Base-by-base conservation (phyloP, 2,329 filamentous ascomycete genomes). In the Fusarium subglutinans region DNA sequence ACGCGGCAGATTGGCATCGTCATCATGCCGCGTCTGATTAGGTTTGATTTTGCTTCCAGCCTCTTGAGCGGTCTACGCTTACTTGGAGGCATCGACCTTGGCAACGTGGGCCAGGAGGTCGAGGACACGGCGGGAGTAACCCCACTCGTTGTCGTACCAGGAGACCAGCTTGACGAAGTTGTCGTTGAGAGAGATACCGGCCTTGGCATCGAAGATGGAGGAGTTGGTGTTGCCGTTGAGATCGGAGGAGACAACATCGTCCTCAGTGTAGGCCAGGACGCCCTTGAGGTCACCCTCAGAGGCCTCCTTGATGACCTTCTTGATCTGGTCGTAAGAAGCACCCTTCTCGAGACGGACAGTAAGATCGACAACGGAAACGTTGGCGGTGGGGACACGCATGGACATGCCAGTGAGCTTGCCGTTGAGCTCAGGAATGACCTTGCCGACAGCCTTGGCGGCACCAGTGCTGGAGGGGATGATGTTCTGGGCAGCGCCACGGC, bases 121-220 rank as follows among this genome's bases (percentile, higher is more conserved):
- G 79, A 95, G 88, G 81, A 95, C 93, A 91, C 93, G 96, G 89
- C 95, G 95, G 86, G 94, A 97, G 93, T 99, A 98, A 83, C 95
- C 96, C 95, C 95, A 98, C 91, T 98, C 96, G 90, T 98, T 98
- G 90, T 98, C 95, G 88, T 98, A 98, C 96, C 96, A 98, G 81
- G 92, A 92, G 84, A 98, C 93, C 74, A 99, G 91, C 93, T 99
- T 99, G 90, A 98, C 92, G 86, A 98, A 98, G 92, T 98, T 95
- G 82, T 95, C 87, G 92, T 98, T 99, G 81, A 99, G 93, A 78
- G 95, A 93, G 87, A 99, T 98, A 90, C 96, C 96, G 72, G 96
- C 96, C 93, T 98, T 97, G 86, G 95, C 95, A 85, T 99, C 96
- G 87, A 99, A 98, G 91, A 98, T 97, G 88, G 95, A 98, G 78